phyloP scores from a whole-genome alignment of 345 rosid species.

The Corchorus capsularis region DNA sequence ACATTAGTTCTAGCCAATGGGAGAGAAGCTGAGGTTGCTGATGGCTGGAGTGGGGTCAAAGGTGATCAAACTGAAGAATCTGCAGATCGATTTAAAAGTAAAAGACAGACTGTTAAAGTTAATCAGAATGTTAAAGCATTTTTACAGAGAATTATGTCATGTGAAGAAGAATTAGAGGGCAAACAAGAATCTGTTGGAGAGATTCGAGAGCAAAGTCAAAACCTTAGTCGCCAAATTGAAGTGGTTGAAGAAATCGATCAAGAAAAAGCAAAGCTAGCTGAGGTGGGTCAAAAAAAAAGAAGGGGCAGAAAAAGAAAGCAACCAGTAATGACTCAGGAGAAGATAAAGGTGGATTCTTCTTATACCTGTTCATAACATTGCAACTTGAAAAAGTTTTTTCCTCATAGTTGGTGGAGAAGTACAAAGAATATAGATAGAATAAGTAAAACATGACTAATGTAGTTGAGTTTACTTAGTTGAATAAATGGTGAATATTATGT shows the following conservation, averaged over 20 bases:
- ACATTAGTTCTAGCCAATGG: background rate
- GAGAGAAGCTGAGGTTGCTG: background rate
- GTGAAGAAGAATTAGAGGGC: background rate
- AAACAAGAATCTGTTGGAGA: background rate
- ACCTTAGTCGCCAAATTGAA: conserved; percentile 5
- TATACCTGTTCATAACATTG: conserved; percentile 6
- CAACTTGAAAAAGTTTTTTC: background rate
- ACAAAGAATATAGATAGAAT: background rate
- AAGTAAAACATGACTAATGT: background rate
- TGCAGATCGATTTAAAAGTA: background rate
- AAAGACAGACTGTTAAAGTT: background rate
- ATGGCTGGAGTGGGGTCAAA: background rate
- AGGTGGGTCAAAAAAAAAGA: background rate
- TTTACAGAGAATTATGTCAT: background rate
- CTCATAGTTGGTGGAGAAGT: background rate
- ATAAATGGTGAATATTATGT: background rate
- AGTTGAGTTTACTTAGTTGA: background rate
- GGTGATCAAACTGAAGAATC: background rate
- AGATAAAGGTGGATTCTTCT: background rate
- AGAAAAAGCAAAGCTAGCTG: background rate
- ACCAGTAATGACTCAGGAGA: background rate
- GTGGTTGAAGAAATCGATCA: background rate
- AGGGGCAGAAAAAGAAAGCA: background rate
- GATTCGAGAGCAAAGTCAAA: conserved; percentile 3
- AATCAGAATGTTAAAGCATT: background rate